Conservation (phyloP, 495 filamentous ascomycete species). For the Penicillium robsamsonii region DNA sequence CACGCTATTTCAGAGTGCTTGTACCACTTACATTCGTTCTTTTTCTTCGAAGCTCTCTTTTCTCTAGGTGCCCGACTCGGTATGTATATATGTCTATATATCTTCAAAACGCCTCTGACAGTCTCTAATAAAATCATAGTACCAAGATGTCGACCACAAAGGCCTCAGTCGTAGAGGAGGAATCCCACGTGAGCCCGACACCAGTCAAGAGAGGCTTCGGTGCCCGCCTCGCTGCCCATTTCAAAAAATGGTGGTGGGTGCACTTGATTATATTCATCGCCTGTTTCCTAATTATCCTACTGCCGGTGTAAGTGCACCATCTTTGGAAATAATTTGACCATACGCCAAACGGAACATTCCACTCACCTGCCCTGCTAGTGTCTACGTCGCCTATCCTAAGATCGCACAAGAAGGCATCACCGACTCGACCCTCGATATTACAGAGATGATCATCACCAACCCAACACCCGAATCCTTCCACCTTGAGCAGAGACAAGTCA, state of each 20-base stretch:
- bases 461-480: slow-evolving; percentile 57
- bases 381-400: slow-evolving; percentile 70
- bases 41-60: slow-evolving; percentile 9
- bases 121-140: neutral
- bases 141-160: slow-evolving; percentile 34
- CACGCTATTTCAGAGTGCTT: neutral
- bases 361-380: slow-evolving; percentile 35
- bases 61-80: slow-evolving; percentile 1
- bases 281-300: slow-evolving; percentile 57
- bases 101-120: too few relatives aligned
- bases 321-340: neutral
- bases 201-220: slow-evolving; percentile 35
- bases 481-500: slow-evolving; percentile 50
- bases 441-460: slow-evolving; percentile 55
- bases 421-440: slow-evolving; percentile 59
- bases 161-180: slow-evolving; percentile 24
- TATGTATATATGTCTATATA: slow-evolving; percentile 2
- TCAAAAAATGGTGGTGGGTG: slow-evolving; percentile 69
- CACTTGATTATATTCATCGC: slow-evolving; percentile 59
- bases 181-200: slow-evolving; percentile 3
- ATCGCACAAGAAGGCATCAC: slow-evolving; percentile 70
- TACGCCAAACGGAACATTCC: neutral
- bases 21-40: slow-evolving; percentile 4
- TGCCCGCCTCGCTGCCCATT: slow-evolving; percentile 42
- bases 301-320: slow-evolving; percentile 60